These are phyloP conservation scores for Effrenium voratum DNA, from an alignment of 73 alveolate genomes.

Conservation along the genomic window DNA sequence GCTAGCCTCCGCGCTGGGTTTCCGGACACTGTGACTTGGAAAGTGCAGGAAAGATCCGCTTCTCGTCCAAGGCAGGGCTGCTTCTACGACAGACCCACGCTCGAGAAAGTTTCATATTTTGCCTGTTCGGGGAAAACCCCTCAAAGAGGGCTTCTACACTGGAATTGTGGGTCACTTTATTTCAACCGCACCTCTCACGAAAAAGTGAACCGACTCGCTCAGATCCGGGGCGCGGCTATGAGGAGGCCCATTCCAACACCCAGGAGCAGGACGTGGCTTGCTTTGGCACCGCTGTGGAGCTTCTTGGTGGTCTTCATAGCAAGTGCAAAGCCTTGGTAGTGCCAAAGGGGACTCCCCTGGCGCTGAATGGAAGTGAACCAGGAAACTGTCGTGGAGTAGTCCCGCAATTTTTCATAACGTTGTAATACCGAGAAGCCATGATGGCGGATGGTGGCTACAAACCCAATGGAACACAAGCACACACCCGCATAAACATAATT, in stretches of 20 bases:
- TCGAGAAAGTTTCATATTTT: no score
- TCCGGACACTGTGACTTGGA: no score
- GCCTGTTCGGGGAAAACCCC: no score
- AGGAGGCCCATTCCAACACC: background rate
- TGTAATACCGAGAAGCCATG: background rate
- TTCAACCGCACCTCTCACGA: no score
- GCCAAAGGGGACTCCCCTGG: background rate
- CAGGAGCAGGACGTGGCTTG: slow-evolving; percentile 30
- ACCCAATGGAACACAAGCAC: no score
- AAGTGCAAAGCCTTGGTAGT: background rate
- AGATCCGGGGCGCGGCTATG: background rate
- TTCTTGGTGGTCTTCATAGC: slow-evolving; percentile 38
- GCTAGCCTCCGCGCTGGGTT: no score
- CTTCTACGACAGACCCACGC: no score
- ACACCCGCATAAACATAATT: no score
- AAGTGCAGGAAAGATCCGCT: no score
- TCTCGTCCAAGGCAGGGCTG: no score
- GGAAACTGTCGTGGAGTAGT: background rate
- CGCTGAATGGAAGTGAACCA: background rate
- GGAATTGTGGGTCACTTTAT: no score
- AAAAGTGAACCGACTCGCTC: background rate
- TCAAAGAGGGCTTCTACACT: no score
- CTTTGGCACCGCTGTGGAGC: background rate
- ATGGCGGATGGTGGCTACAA: background rate
- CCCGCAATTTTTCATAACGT: background rate